Evolutionary conservation across 192 early-diverging fungal genomes (phyloP).

Genomic region (Entomortierella parvispora): DNA sequence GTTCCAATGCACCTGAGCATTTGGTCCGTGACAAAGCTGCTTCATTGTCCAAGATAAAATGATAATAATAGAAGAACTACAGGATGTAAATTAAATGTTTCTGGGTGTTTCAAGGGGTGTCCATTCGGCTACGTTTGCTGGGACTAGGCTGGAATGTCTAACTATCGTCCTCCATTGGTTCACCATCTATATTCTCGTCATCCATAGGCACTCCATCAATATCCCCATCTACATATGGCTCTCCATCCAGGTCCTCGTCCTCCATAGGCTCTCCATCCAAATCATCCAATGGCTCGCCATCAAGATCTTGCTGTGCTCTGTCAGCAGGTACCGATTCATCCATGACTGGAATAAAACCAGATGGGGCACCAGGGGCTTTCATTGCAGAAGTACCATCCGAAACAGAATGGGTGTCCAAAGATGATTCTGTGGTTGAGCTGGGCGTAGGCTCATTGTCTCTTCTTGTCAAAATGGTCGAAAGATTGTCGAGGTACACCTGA

Average conservation of each 20-base stretch:
- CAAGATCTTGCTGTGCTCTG: slow-evolving; percentile 26
- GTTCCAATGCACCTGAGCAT: too few relatives aligned
- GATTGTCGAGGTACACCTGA: slow-evolving; percentile 66
- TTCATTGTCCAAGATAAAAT: too few relatives aligned
- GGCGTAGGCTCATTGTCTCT: too few relatives aligned
- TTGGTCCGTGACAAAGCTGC: too few relatives aligned
- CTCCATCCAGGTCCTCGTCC: slow-evolving; percentile 31
- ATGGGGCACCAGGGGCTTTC: neutral
- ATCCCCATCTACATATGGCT: slow-evolving; percentile 43
- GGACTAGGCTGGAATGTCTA: too few relatives aligned
- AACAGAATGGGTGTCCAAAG: too few relatives aligned
- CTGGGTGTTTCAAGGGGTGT: too few relatives aligned
- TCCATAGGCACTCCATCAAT: slow-evolving; percentile 61
- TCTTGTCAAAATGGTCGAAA: slow-evolving; percentile 62
- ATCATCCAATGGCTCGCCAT: slow-evolving; percentile 29
- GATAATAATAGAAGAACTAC: too few relatives aligned
- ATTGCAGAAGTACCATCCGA: slow-evolving; percentile 16
- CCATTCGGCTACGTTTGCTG: too few relatives aligned
- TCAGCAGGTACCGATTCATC: too few relatives aligned
- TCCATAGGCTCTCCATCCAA: slow-evolving; percentile 17
- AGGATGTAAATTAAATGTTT: too few relatives aligned
- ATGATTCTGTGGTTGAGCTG: too few relatives aligned
- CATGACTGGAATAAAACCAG: slow-evolving; percentile 2
- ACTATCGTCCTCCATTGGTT: slow-evolving; percentile 54
- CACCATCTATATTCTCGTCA: slow-evolving; percentile 55